Percentiles rank a stretch among this genome's conserved stretches.
Conservation (phyloP, 257 asterid species). For the Echites panduratus region DNA sequence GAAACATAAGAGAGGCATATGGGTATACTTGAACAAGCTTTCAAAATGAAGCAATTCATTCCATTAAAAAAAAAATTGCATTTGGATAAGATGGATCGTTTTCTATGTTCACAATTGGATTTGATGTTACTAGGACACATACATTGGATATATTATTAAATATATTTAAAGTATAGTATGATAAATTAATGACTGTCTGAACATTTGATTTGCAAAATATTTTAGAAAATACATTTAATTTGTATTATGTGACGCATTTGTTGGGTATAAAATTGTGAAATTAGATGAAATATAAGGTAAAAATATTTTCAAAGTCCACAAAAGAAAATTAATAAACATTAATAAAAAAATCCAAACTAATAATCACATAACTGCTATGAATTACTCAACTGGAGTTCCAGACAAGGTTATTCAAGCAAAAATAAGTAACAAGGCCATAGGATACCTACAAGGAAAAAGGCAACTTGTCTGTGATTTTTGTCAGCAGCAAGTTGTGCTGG, state of each 20-base stretch:
- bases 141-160: background rate
- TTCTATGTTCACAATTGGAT: background rate
- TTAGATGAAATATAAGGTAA: background rate
- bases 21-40: background rate
- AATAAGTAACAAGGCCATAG: slow-evolving; percentile 7
- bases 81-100: background rate
- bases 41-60: background rate
- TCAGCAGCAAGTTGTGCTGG: slow-evolving; percentile 98
- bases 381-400: background rate
- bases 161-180: too few relatives aligned
- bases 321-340: background rate
- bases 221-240: too few relatives aligned
- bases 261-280: background rate
- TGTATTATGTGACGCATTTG: background rate
- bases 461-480: slow-evolving; percentile 93
- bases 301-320: background rate
- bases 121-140: background rate
- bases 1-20: background rate
- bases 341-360: background rate
- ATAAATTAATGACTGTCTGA: background rate
- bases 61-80: background rate
- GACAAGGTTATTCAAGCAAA: background rate
- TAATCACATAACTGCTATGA: background rate
- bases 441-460: slow-evolving; percentile 95
- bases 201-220: background rate